A percentile compares a stretch with the other conserved stretches of the same genome.
Evolutionary conservation across 352 stramenopile species (phyloP).

Genomic region (Phytopythium vexans): DNA sequence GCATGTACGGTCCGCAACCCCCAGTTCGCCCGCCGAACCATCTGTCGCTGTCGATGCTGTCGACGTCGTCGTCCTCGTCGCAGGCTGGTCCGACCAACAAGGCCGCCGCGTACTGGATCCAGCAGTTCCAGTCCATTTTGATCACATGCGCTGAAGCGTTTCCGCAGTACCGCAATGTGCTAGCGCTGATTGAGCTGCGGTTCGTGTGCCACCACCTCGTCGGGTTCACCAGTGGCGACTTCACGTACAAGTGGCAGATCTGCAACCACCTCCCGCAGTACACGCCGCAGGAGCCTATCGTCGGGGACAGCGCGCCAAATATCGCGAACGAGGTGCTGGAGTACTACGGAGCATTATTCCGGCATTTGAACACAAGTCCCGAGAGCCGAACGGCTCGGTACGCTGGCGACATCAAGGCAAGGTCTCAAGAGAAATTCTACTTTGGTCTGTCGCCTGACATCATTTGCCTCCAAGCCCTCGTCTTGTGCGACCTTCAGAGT

Average conservation of each 20-base stretch:
- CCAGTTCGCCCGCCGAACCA: slow-evolving; percentile 25
- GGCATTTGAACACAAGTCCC: slow-evolving; percentile 53
- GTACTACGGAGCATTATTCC: slow-evolving; percentile 67
- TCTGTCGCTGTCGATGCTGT: slow-evolving; percentile 34
- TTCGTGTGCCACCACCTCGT: slow-evolving; percentile 82
- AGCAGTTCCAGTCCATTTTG: slow-evolving; percentile 76
- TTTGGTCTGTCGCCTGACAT: slow-evolving; percentile 54
- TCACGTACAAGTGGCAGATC: slow-evolving; percentile 76
- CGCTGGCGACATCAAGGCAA: slow-evolving; percentile 5
- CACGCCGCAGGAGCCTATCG: slow-evolving; percentile 38
- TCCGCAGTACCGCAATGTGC: slow-evolving; percentile 54
- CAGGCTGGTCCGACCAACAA: slow-evolving; percentile 33
- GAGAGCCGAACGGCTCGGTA: slow-evolving; percentile 41
- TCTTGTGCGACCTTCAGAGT: slow-evolving; percentile 79
- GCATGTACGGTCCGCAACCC: slow-evolving; percentile 62
- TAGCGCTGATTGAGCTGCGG: slow-evolving; percentile 74
- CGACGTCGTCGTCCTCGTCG: slow-evolving; percentile 31
- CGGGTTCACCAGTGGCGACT: slow-evolving; percentile 50
- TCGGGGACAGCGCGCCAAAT: slow-evolving; percentile 50
- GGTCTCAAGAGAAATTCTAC: slow-evolving; percentile 14
- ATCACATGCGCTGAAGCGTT: slow-evolving; percentile 66
- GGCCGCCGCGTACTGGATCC: slow-evolving; percentile 73
- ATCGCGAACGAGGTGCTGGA: slow-evolving; percentile 78
- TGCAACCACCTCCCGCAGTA: slow-evolving; percentile 60
- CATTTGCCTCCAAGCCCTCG: slow-evolving; percentile 59